Evolutionary conservation across 192 early-diverging fungal species (phyloP).

Genomic region (Coemansia reversa): DNA sequence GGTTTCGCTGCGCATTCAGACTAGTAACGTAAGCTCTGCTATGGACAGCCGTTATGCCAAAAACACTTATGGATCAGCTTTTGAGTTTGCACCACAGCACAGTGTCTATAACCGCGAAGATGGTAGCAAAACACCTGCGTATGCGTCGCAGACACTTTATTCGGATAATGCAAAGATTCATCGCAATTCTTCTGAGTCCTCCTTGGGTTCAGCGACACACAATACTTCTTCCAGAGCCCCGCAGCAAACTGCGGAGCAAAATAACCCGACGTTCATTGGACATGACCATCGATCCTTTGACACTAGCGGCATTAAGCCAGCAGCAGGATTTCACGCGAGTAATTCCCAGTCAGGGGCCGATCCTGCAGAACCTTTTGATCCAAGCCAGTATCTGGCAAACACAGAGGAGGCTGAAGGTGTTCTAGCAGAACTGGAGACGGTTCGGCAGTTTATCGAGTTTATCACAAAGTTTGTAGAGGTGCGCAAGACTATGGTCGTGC

Average conservation of each 20-base stretch:
- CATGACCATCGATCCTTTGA: neutral
- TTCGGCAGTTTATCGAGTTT: conserved; percentile 40
- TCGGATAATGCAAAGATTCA: neutral
- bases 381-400: conserved; percentile 30
- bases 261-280: neutral
- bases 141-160: neutral
- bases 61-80: neutral
- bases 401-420: conserved; percentile 37
- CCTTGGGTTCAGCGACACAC: neutral
- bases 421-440: conserved; percentile 34
- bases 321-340: neutral
- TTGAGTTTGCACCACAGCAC: neutral
- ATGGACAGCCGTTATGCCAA: neutral
- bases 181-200: neutral
- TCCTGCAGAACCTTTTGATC: conserved; percentile 27
- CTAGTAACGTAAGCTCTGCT: neutral
- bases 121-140: neutral
- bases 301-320: neutral
- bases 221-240: neutral
- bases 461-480: conserved; percentile 45
- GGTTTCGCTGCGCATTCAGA: conserved; percentile 15
- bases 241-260: neutral
- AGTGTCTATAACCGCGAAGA: neutral
- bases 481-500: conserved; percentile 50
- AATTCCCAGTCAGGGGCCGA: neutral